Evolutionary conservation across 1,284 basidiomycete genomes (phyloP), one percentile per base, ranked within the genome.

Genomic region (Ganoderma sp.): DNA sequence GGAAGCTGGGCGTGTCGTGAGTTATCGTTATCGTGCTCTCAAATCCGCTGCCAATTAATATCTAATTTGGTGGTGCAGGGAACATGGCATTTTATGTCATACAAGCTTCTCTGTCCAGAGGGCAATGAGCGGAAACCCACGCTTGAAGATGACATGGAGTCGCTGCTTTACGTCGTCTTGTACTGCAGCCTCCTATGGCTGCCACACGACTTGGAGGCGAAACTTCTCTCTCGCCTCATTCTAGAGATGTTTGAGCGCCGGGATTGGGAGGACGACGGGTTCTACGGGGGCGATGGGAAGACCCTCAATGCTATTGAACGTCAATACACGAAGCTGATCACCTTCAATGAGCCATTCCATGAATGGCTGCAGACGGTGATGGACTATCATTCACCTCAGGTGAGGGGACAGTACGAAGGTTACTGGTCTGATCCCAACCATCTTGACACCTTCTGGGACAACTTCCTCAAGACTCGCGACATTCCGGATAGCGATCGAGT

Each of bases 151-250:
- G 71, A 72, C 43, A 66, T 72, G 68, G 71, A 69, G 37, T 69
- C 71, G 2, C 48, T 72, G 15, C 41, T 72, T 54, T 72, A 72
- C 32, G 71, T 72, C 17, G 68, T 72, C 10, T 39, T 69, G 10
- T 69, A 72, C 48, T 66, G 66, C 39, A 41, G n/a, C 10, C 41
- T 69, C 8, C 52, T 66, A 14, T 65, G 68, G 64, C 41, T 65
- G 6, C 68, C 68, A 0, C 70, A 71, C 39, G 17, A 56, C 10
- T 12, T 64, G 4, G 9, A 22, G 15, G 43, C 43, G 3, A 32
- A 32, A 32, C 22, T 28, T 14, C 67, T 71, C 7, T 3, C 37
- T 3, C 2, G 17, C 7, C 25, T 22, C 3, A 43, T 61, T 1
- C 19, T n/a, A 2, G 28, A 6, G 8, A 43, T 54, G 25, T 67